Evolutionary conservation across 305 asterid species (phyloP).

Genomic region (Fraxinus baroniana): DNA sequence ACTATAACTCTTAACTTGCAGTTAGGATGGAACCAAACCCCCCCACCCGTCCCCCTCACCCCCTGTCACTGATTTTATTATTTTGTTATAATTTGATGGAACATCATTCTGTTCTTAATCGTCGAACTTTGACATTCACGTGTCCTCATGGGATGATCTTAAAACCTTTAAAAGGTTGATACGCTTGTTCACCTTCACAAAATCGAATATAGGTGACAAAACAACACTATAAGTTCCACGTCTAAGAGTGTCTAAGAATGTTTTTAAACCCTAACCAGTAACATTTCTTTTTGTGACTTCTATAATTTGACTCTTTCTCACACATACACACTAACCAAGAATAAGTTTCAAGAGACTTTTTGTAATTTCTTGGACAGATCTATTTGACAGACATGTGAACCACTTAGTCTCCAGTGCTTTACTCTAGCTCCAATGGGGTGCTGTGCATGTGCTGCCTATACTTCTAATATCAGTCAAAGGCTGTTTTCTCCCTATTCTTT

Average conservation of each 20-base stretch:
- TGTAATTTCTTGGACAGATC: slow-evolving; percentile 47
- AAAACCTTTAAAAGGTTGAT: background rate
- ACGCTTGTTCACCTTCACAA: background rate
- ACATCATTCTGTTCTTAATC: background rate
- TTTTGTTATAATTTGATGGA: background rate
- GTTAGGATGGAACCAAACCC: slow-evolving; percentile 27
- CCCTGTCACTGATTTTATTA: slow-evolving; percentile 7
- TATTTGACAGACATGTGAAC: slow-evolving; percentile 64
- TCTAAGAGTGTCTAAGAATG: background rate
- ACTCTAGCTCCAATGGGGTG: slow-evolving; percentile 44
- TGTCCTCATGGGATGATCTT: background rate
- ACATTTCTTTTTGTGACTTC: slow-evolving; percentile 19
- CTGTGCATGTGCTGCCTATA: slow-evolving; percentile 70
- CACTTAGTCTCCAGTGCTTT: slow-evolving; percentile 35
- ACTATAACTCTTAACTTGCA: slow-evolving; percentile 33
- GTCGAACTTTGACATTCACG: background rate
- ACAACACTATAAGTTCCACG: background rate
- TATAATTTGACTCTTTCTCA: background rate
- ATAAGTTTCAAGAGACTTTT: slow-evolving; percentile 28
- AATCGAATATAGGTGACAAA: background rate
- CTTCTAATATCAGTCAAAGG: slow-evolving; percentile 30
- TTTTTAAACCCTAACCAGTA: background rate
- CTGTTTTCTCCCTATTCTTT: slow-evolving; percentile 18
- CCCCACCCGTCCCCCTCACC: background rate
- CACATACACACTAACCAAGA: slow-evolving; percentile 6